Percentiles rank a stretch among this genome's conserved stretches.
Evolutionary conservation across 257 asterid genomes (phyloP).

Genomic region (Asclepias syriaca): DNA sequence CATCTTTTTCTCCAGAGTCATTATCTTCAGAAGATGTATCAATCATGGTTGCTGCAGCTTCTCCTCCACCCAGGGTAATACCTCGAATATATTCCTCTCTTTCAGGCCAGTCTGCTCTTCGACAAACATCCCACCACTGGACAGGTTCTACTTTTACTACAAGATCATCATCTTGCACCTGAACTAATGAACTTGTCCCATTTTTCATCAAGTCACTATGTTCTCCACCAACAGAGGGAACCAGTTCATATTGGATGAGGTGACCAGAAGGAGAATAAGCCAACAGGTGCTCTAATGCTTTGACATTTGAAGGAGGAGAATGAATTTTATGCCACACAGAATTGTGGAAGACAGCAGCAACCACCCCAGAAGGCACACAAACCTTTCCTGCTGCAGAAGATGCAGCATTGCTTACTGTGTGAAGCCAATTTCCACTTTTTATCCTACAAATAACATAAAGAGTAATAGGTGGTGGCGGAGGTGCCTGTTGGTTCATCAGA

Average conservation of each 20-base stretch:
- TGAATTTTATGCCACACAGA: constrained; percentile 24
- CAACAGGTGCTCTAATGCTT: constrained; percentile 38
- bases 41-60: constrained; percentile 18
- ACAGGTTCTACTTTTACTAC: constrained; percentile 41
- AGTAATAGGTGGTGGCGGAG: constrained; percentile 31
- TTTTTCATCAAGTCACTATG: constrained; percentile 28
- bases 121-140: constrained; percentile 54
- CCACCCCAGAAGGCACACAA: constrained; percentile 34
- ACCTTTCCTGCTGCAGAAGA: constrained; percentile 43
- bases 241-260: constrained; percentile 39
- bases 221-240: constrained; percentile 35
- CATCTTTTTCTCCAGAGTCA: constrained; percentile 26
- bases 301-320: constrained; percentile 20
- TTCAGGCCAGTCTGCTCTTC: constrained; percentile 55
- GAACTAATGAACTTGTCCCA: constrained; percentile 32
- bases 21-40: constrained; percentile 27
- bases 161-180: constrained; percentile 39
- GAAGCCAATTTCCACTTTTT: constrained; percentile 36
- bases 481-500: constrained; percentile 28
- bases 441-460: constrained; percentile 45
- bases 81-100: constrained; percentile 37
- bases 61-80: constrained; percentile 22
- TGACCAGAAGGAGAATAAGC: constrained; percentile 47
- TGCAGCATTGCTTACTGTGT: constrained; percentile 44
- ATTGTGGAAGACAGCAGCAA: constrained; percentile 41